Evolutionary conservation across 176 grass and related monocot genomes (phyloP).

Genomic region (Phoenix dactylifera): DNA sequence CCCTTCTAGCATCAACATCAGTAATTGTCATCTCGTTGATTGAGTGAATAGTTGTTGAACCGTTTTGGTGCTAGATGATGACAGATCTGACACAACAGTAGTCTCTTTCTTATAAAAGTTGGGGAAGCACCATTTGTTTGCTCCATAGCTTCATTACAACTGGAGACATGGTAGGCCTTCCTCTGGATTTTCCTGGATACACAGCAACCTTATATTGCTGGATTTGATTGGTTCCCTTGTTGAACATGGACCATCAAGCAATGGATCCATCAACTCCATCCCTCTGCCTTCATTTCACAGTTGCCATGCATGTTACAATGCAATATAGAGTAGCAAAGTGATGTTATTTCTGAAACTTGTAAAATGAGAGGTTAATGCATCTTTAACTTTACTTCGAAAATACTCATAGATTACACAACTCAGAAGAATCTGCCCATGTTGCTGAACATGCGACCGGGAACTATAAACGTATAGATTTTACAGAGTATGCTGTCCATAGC

Average conservation of each 20-base stretch:
- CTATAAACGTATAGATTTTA: slow-evolving; percentile 28
- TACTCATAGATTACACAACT: too few species aligned
- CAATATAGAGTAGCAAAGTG: neutral
- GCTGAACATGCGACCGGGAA: neutral
- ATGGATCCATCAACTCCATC: slow-evolving; percentile 2
- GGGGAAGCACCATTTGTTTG: neutral
- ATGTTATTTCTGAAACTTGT: neutral
- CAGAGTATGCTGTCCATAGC: slow-evolving; percentile 10
- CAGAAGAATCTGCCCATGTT: too few species aligned
- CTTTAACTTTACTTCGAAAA: slow-evolving; percentile 4
- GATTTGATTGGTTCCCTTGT: slow-evolving; percentile 24
- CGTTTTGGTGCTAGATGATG: too few species aligned
- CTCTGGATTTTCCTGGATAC: slow-evolving; percentile 19
- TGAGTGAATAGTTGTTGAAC: too few species aligned
- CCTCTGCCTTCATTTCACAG: slow-evolving; percentile 6
- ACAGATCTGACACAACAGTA: too few species aligned
- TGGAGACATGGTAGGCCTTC: slow-evolving; percentile 10
- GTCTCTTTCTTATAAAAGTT: too few species aligned
- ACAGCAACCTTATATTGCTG: slow-evolving; percentile 27
- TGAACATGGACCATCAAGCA: neutral
- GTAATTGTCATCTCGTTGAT: too few species aligned
- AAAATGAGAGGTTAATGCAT: neutral
- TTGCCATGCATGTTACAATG: slow-evolving; percentile 24
- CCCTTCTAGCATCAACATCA: too few species aligned
- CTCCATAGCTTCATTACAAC: slow-evolving; percentile 23